phyloP scores from a whole-genome alignment of 352 stramenopile genomes.

The Globisporangium cystogenes region DNA sequence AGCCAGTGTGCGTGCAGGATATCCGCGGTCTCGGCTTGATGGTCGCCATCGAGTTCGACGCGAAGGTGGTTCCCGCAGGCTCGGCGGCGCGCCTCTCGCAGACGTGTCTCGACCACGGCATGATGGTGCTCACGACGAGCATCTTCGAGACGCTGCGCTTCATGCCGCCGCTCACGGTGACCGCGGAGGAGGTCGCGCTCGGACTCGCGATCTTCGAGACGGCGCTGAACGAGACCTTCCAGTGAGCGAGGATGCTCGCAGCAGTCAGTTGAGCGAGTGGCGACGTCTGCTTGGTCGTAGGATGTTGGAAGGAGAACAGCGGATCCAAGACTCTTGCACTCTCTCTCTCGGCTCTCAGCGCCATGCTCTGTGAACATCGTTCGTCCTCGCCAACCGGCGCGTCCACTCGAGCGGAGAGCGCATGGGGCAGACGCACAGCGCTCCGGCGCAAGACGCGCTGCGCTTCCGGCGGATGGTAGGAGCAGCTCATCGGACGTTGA shows the following conservation, averaged over 20 bases:
- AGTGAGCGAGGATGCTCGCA: constrained; percentile 15
- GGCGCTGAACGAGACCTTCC: constrained; percentile 42
- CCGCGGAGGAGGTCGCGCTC: constrained; percentile 59
- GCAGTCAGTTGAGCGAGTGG: no score
- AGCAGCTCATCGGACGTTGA: not conserved
- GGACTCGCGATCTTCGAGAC: constrained; percentile 60
- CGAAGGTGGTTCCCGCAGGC: constrained; percentile 50
- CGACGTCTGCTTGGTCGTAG: no score
- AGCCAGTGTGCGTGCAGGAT: no score
- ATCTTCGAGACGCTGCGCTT: constrained; percentile 92
- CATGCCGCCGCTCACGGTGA: constrained; percentile 89
- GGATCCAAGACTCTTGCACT: no score
- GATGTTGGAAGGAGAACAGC: no score
- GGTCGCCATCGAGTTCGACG: constrained; percentile 90
- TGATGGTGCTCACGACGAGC: constrained; percentile 90
- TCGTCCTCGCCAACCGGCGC: not conserved
- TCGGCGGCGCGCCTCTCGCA: constrained; percentile 65
- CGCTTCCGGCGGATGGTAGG: constrained; percentile 55
- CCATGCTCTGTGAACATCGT: no score
- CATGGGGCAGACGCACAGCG: constrained; percentile 61
- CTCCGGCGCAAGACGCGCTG: constrained; percentile 37
- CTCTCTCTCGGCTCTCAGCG: no score
- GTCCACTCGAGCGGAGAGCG: constrained; percentile 17
- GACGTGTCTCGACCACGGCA: constrained; percentile 80
- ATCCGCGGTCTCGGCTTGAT: constrained; percentile 92